phyloP scores from a whole-genome alignment of 2,329 filamentous ascomycete genomes.

The Phyllosticta ampelicida region DNA sequence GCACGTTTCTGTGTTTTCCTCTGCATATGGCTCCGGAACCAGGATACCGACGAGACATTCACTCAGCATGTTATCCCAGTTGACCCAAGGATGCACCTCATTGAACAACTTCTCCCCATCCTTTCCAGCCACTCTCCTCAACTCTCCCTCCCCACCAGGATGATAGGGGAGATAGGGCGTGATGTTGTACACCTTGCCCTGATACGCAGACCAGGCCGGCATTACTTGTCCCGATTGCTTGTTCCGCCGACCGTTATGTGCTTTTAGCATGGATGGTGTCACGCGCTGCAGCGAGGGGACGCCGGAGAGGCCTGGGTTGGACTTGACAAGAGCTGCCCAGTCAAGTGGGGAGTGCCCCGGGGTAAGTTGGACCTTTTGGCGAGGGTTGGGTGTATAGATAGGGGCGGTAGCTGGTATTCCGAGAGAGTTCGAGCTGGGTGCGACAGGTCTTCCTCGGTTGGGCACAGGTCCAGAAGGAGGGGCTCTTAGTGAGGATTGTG shows the following conservation, averaged over 20 bases:
- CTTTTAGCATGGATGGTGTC: conserved; percentile 67
- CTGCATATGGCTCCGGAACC: conserved; percentile 43
- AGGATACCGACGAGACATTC: conserved; percentile 52
- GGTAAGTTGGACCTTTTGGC: conserved; percentile 64
- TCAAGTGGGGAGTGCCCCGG: conserved; percentile 92
- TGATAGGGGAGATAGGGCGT: conserved; percentile 84
- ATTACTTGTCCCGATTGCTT: conserved; percentile 41
- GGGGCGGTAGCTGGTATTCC: conserved; percentile 17
- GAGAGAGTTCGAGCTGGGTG: conserved; percentile 31
- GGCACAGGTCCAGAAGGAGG: conserved; percentile 39
- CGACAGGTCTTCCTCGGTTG: conserved; percentile 33
- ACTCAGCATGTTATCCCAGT: conserved; percentile 55
- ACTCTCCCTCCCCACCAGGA: conserved; percentile 70
- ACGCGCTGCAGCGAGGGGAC: conserved; percentile 55
- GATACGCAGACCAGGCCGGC: conserved; percentile 73
- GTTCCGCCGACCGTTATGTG: conserved; percentile 71
- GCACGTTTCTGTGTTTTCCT: conserved; percentile 16
- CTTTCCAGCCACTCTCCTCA: conserved; percentile 68
- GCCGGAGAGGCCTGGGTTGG: conserved; percentile 42
- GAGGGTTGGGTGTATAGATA: conserved; percentile 31
- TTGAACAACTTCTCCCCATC: conserved; percentile 54
- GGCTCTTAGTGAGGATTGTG: conserved; percentile 26
- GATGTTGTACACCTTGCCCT: conserved; percentile 90
- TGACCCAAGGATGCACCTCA: conserved; percentile 57
- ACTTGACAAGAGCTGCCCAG: conserved; percentile 79